phyloP scores from a whole-genome alignment of 2,329 filamentous ascomycete genomes.

The Curvularia lunata region DNA sequence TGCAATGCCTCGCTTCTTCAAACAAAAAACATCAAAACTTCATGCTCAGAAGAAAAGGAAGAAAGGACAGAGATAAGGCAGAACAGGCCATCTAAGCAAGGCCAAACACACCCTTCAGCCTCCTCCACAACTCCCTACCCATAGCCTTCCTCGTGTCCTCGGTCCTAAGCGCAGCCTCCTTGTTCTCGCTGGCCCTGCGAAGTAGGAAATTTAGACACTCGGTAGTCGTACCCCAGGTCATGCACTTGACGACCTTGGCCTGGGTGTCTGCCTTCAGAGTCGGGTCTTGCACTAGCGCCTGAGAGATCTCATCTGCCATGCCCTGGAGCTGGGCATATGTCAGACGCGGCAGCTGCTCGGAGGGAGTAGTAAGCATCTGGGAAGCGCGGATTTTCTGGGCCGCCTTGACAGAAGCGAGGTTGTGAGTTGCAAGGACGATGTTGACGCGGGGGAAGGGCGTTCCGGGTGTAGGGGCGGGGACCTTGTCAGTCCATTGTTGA shows the following conservation, averaged over 20 bases:
- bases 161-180: conserved; percentile 65
- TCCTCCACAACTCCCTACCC: conserved; percentile 56
- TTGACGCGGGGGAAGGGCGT: conserved; percentile 54
- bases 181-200: conserved; percentile 65
- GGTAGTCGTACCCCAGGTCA: conserved; percentile 62
- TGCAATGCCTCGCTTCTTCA: conserved; percentile 1
- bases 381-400: conserved; percentile 58
- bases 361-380: conserved; percentile 49
- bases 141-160: conserved; percentile 59
- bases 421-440: conserved; percentile 83
- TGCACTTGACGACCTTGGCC: conserved; percentile 61
- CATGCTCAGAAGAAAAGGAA: conserved; percentile 1
- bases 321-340: conserved; percentile 84
- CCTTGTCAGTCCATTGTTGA: conserved; percentile 63
- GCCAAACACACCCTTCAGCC: conserved; percentile 38
- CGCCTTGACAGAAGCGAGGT: conserved; percentile 70
- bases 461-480: conserved; percentile 51
- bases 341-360: conserved; percentile 42
- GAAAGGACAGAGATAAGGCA: background rate
- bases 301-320: conserved; percentile 92
- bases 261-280: conserved; percentile 46
- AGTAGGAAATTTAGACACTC: conserved; percentile 83
- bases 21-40: background rate
- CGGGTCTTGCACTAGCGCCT: conserved; percentile 57
- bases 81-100: conserved; percentile 21